phyloP scores from a whole-genome alignment of 2,329 filamentous ascomycete species.

The Cordyceps javanica region DNA sequence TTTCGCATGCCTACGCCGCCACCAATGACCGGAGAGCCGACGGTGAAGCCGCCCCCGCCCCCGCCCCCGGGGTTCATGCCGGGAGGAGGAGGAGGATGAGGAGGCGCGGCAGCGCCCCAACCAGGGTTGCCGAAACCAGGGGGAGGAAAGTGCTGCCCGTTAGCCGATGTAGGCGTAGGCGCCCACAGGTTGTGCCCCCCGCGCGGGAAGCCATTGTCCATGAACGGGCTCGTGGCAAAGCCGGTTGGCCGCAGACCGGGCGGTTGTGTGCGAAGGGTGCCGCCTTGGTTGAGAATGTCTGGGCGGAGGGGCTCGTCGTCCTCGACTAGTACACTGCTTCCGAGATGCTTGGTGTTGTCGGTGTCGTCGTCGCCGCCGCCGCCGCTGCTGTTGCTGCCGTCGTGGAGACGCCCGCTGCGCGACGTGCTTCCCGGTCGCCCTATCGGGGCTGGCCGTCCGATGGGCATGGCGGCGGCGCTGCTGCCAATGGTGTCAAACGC shows the following conservation, averaged over 20 bases:
- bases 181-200: constrained; percentile 36
- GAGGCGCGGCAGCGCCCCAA: too few species aligned
- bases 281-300: constrained; percentile 25
- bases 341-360: constrained; percentile 74
- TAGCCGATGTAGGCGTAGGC: constrained; percentile 23
- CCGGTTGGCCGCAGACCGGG: constrained; percentile 38
- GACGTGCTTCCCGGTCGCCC: constrained; percentile 74
- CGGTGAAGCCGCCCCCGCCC: constrained; percentile 28
- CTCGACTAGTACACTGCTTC: constrained; percentile 81
- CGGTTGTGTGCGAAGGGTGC: constrained; percentile 43
- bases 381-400: too few species aligned
- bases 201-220: constrained; percentile 35
- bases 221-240: constrained; percentile 38
- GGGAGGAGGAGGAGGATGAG: constrained; percentile 20
- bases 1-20: constrained; percentile 24
- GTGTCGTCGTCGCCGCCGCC: constrained; percentile 57
- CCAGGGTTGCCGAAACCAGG: constrained; percentile 40
- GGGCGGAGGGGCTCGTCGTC: constrained; percentile 55
- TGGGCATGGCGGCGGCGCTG: constrained; percentile 64
- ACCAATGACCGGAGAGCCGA: constrained; percentile 27
- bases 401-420: constrained; percentile 43
- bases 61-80: constrained; percentile 28
- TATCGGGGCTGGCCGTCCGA: constrained; percentile 78
- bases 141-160: constrained; percentile 34
- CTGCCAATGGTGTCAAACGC: constrained; percentile 53